These are phyloP conservation scores for Vitis labrusca DNA, from an alignment of 164 flowering plant species.

Conservation along the genomic window DNA sequence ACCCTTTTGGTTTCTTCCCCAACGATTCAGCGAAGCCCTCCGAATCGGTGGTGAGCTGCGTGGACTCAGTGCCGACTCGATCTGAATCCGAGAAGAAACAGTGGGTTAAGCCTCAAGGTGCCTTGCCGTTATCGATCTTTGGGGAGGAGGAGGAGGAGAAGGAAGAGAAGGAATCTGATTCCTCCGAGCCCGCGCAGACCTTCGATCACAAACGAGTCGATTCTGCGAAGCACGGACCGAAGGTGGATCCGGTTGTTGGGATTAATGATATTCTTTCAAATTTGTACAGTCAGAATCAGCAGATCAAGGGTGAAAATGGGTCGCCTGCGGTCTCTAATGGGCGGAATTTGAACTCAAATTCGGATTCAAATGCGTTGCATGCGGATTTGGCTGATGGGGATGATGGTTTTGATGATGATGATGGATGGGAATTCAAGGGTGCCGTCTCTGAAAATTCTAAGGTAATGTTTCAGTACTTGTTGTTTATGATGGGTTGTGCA, in stretches of 20 bases:
- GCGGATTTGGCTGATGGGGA: constrained; percentile 9
- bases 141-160: constrained; percentile 42
- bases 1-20: constrained; percentile 21
- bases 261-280: constrained; percentile 44
- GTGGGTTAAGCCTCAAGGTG: constrained; percentile 54
- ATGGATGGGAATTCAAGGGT: constrained; percentile 62
- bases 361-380: constrained; percentile 16
- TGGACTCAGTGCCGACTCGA: constrained; percentile 5
- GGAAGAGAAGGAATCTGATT: constrained; percentile 25
- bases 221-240: constrained; percentile 19
- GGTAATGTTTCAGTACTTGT: constrained; percentile 19
- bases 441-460: constrained; percentile 28
- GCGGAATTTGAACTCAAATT: not conserved
- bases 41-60: constrained; percentile 3
- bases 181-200: not conserved
- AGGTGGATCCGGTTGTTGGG: constrained; percentile 18
- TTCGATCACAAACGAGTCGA: constrained; percentile 6
- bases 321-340: not conserved
- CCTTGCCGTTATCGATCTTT: constrained; percentile 63
- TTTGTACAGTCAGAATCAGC: constrained; percentile 32
- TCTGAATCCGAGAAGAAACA: not conserved
- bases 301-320: constrained; percentile 24
- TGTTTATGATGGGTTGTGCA: no score
- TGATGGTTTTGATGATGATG: constrained; percentile 31
- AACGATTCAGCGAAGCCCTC: not conserved